Conservation (phyloP, 805 yeast genomes). For the Yamadazyma paraphyllophila region DNA sequence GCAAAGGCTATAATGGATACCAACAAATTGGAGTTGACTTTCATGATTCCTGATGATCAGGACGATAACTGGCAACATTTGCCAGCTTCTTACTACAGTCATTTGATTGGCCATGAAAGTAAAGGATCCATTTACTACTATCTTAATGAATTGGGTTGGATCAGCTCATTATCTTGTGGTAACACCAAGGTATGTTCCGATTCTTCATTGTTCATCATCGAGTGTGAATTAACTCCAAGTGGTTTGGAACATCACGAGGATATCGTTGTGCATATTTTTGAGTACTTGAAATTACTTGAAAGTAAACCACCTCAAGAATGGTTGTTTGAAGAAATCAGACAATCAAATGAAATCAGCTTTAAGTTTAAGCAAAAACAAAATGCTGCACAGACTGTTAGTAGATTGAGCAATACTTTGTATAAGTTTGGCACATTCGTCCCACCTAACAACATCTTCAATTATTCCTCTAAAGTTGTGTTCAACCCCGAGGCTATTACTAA, state of each 20-base stretch:
- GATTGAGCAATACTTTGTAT: conserved; percentile 60
- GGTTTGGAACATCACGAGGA: conserved; percentile 67
- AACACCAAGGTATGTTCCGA: conserved; percentile 64
- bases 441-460: conserved; percentile 58
- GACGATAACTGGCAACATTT: conserved; percentile 58
- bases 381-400: conserved; percentile 71
- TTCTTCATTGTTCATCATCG: conserved; percentile 63
- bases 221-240: conserved; percentile 69
- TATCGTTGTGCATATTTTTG: conserved; percentile 60
- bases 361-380: conserved; percentile 76
- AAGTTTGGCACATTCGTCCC: conserved; percentile 52
- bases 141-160: conserved; percentile 75
- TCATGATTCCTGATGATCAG: conserved; percentile 74
- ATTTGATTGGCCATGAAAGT: conserved; percentile 90
- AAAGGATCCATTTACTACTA: conserved; percentile 75
- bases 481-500: conserved; percentile 52
- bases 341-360: conserved; percentile 66
- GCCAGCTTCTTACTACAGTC: conserved; percentile 72
- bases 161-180: conserved; percentile 75
- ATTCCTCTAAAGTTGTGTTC: conserved; percentile 55
- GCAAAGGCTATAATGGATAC: conserved; percentile 85
- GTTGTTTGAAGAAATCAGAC: conserved; percentile 75
- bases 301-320: conserved; percentile 62
- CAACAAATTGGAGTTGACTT: conserved; percentile 63
- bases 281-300: conserved; percentile 64